Evolutionary conservation across 805 yeast species (phyloP).

Genomic region (Saccharomycopsis sp.): DNA sequence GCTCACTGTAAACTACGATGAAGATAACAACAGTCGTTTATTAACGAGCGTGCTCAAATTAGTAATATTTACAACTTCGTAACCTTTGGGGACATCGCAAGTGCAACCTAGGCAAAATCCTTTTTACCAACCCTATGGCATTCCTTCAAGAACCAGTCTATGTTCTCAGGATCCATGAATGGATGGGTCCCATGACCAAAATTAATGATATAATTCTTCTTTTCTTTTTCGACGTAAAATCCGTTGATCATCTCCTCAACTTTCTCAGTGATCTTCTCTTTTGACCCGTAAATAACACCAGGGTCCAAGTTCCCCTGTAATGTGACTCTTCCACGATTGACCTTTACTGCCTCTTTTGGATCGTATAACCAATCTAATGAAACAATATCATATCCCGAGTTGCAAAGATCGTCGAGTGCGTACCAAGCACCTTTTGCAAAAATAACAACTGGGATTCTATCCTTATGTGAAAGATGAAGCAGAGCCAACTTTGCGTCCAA

Average conservation of each 20-base stretch:
- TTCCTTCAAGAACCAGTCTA: slow-evolving; percentile 78
- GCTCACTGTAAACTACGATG: background rate
- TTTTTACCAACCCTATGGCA: slow-evolving; percentile 71
- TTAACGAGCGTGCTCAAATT: background rate
- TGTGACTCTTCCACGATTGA: slow-evolving; percentile 68
- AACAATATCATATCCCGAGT: slow-evolving; percentile 76
- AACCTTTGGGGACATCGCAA: no score
- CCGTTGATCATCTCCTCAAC: slow-evolving; percentile 84
- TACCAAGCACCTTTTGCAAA: slow-evolving; percentile 98
- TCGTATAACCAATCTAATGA: slow-evolving; percentile 89
- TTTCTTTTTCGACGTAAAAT: slow-evolving; percentile 87
- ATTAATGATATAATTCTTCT: slow-evolving; percentile 71
- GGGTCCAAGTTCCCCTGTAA: slow-evolving; percentile 97
- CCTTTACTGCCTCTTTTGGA: slow-evolving; percentile 77
- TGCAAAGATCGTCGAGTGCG: slow-evolving; percentile 79
- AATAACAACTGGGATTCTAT: slow-evolving; percentile 71
- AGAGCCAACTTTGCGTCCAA: slow-evolving; percentile 47
- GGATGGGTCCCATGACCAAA: slow-evolving; percentile 99
- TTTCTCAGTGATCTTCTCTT: slow-evolving; percentile 70
- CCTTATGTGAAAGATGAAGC: slow-evolving; percentile 19
- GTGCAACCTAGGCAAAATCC: slow-evolving; percentile 23
- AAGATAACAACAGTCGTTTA: background rate
- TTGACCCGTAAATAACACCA: slow-evolving; percentile 86
- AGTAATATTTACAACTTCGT: slow-evolving; percentile 1
- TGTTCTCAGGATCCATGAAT: slow-evolving; percentile 88